phyloP scores from a whole-genome alignment of 108 stramenopile genomes.

The Asterionellopsis glacialis region DNA sequence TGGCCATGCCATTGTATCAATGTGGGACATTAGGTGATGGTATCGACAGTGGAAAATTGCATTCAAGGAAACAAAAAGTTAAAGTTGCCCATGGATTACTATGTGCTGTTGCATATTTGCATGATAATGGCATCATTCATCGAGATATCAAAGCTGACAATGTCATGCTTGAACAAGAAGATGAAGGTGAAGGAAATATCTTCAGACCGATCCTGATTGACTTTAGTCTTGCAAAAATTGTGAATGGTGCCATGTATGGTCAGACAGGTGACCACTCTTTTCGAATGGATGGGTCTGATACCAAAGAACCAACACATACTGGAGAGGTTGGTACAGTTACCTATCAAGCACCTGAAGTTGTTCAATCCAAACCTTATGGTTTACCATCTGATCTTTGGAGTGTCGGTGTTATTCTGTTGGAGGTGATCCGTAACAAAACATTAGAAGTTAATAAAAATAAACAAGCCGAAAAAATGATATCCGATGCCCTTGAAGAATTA shows the following conservation, averaged over 20 bases:
- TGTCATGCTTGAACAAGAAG: constrained; percentile 64
- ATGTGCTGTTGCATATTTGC: constrained; percentile 83
- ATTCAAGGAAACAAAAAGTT: constrained; percentile 40
- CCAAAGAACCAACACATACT: constrained; percentile 60
- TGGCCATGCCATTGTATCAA: constrained; percentile 70
- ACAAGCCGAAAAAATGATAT: constrained; percentile 48
- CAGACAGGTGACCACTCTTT: not conserved
- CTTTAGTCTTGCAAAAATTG: constrained; percentile 73
- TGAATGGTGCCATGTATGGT: constrained; percentile 20
- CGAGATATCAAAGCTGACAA: constrained; percentile 98
- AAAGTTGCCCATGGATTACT: constrained; percentile 67
- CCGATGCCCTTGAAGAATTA: constrained; percentile 34
- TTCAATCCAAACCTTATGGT: constrained; percentile 56
- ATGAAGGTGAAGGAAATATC: constrained; percentile 20
- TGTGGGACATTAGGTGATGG: constrained; percentile 48
- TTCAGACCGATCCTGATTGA: constrained; percentile 64
- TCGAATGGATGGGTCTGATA: constrained; percentile 3
- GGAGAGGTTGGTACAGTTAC: constrained; percentile 67
- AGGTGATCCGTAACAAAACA: constrained; percentile 49
- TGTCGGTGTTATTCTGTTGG: constrained; percentile 80
- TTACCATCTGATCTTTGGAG: constrained; percentile 75
- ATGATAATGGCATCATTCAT: constrained; percentile 94
- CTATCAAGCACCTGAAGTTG: constrained; percentile 71
- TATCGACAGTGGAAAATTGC: constrained; percentile 23
- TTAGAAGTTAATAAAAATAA: constrained; percentile 56